Evolutionary conservation across 179 eudicot genomes (phyloP).

Genomic region (Actinidia arguta): DNA sequence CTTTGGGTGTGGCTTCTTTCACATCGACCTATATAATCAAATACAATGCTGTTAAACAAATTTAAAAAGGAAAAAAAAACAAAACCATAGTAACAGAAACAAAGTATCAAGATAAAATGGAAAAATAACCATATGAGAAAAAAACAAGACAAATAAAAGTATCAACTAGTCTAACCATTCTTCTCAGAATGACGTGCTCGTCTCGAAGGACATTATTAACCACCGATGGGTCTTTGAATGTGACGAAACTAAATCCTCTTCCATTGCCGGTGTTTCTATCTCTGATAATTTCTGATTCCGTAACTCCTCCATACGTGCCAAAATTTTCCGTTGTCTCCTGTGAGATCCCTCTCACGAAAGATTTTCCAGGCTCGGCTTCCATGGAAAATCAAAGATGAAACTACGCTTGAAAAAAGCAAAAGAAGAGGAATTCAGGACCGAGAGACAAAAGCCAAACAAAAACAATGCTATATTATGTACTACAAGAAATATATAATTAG

Average conservation of each 20-base stretch:
- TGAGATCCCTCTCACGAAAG: conserved; percentile 10
- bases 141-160: background rate
- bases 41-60: background rate
- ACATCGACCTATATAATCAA: conserved; percentile 26
- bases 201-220: background rate
- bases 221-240: background rate
- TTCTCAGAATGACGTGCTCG: conserved; percentile 20
- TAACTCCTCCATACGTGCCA: conserved; percentile 9
- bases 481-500: too few species aligned
- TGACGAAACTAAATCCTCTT: conserved; percentile 23
- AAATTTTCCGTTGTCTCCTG: conserved; percentile 16
- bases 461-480: too few species aligned
- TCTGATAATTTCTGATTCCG: background rate
- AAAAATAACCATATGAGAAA: background rate
- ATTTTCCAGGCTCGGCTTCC: background rate
- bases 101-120: background rate
- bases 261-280: conserved; percentile 8
- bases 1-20: conserved; percentile 16
- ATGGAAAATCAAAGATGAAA: background rate
- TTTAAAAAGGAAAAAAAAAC: background rate
- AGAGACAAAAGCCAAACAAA: background rate
- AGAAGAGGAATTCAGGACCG: too few species aligned
- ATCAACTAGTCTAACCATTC: conserved; percentile 7
- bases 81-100: background rate
- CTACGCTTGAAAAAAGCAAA: background rate